phyloP scores from a whole-genome alignment of 305 asterid species.

The Fraxinus xanthoxyloides region DNA sequence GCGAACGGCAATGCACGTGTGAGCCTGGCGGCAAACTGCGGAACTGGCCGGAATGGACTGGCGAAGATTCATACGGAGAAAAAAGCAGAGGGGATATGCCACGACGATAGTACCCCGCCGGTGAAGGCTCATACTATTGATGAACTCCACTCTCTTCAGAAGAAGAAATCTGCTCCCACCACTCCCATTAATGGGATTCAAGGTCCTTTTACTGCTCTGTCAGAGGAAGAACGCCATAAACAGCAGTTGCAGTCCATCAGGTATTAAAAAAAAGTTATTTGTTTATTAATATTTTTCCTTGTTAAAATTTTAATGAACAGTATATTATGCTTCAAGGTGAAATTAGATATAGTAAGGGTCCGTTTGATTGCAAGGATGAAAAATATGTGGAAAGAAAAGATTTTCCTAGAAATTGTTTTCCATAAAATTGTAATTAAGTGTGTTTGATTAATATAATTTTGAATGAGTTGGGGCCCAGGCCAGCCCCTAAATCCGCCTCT shows the following conservation, averaged over 20 bases:
- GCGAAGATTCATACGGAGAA: constrained; percentile 83
- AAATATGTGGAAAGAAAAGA: too few species aligned
- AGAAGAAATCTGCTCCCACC: constrained; percentile 84
- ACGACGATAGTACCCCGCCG: constrained; percentile 80
- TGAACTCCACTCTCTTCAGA: constrained; percentile 95
- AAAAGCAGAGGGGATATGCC: constrained; percentile 60
- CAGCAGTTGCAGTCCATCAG: constrained; percentile 94
- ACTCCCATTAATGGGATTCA: constrained; percentile 60
- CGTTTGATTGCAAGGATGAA: too few species aligned
- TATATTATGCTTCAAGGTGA: too few species aligned
- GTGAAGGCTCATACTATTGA: constrained; percentile 88
- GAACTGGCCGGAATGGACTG: constrained; percentile 55
- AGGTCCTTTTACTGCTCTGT: constrained; percentile 37
- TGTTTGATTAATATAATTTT: too few species aligned
- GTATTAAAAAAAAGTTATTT: constrained; percentile 25
- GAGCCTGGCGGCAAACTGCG: constrained; percentile 27
- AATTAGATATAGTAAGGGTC: too few species aligned
- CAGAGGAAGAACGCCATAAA: constrained; percentile 67
- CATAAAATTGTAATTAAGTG: too few species aligned
- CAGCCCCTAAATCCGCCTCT: not conserved
- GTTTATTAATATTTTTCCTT: not conserved
- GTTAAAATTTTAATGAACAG: not conserved
- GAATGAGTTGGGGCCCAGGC: not conserved
- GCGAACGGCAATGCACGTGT: constrained; percentile 31
- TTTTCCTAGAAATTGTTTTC: too few species aligned